A percentile compares a stretch with the other conserved stretches of the same genome.
Evolutionary conservation across 106 monocot genomes (phyloP).

Genomic region (Ottelia alismoides): DNA sequence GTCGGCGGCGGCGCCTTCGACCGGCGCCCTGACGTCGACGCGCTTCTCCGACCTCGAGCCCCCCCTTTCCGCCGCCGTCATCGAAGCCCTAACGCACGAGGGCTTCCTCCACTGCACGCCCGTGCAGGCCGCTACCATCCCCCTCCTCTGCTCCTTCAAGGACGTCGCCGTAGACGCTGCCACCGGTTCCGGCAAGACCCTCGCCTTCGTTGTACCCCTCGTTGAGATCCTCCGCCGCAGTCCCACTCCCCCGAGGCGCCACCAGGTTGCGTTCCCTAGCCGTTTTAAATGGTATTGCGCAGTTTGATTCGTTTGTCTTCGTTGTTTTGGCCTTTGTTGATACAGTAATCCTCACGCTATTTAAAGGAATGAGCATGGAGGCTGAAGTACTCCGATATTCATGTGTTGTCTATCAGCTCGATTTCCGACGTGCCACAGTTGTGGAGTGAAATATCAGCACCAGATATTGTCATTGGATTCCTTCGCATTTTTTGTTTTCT

Average conservation of each 20-base stretch:
- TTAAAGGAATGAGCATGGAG: too few relatives aligned
- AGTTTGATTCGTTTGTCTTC: too few relatives aligned
- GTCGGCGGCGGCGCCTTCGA: too few relatives aligned
- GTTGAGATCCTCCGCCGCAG: constrained; percentile 75
- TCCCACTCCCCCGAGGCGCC: constrained; percentile 35
- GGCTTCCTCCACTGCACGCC: constrained; percentile 91
- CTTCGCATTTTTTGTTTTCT: too few relatives aligned
- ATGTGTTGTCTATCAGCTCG: too few relatives aligned
- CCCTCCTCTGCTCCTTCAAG: constrained; percentile 41
- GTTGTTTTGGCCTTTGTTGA: too few relatives aligned
- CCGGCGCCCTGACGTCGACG: constrained; percentile 50
- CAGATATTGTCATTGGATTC: too few relatives aligned
- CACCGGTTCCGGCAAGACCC: constrained; percentile 91
- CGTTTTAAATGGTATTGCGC: too few relatives aligned
- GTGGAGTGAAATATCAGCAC: too few relatives aligned
- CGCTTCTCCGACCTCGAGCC: constrained; percentile 64
- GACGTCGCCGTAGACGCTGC: constrained; percentile 92
- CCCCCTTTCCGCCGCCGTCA: constrained; percentile 55
- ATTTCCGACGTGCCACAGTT: too few relatives aligned
- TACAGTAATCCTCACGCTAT: too few relatives aligned
- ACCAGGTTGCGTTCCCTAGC: constrained; percentile 40
- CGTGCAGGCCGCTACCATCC: constrained; percentile 79
- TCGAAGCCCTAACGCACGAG: constrained; percentile 31
- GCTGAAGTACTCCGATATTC: too few relatives aligned
- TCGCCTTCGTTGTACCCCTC: constrained; percentile 72